Base-by-base conservation (phyloP, 768 basidiomycete species). In the Mycena pura region DNA sequence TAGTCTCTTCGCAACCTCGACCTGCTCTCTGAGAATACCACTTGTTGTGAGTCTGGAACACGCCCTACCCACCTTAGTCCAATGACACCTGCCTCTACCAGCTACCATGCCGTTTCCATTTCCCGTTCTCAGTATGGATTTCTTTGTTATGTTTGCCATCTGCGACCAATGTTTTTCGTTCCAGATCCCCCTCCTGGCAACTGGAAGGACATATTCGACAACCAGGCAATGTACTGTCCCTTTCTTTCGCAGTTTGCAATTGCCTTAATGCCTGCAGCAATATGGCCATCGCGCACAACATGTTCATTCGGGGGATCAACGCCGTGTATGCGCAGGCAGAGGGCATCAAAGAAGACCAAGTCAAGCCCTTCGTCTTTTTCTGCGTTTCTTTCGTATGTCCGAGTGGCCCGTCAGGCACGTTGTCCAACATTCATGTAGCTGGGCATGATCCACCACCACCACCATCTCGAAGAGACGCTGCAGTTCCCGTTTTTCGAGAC, bases 211-310 rank as follows among this genome's bases (percentile, higher is more conserved):
- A 44, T 60, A 7, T 75, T 73, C 48, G 75, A 76, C 22, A 65
- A 57, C 19, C 69, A 65, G 34, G 71, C 73, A 6, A 73, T 74
- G 73, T 72, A 60, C 32, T 44, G 13, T 31, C 19, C 49, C 28
- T 34, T 21, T 6, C 15, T 17, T 9, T 9, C 45, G 19, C 7
- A n/a, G n/a, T 13, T 25, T 21, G 28, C 31, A 29, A 10, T 21
- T 45, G 47, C 40, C 17, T 24, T 9, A 46, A 29, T 41, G 2
- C 10, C 14, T 46, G 17, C 46, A 76, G 74, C 14, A 67, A 74
- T 15, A 76, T 74, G 74, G 59, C 70, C 28, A 66, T 72, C 7
- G 59, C 70, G 0, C 74, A 76, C 47, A 74, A 74, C 56, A 67
- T 63, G 65, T 70, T 74, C 44, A 70, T 74, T 27, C 71, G 68